phyloP scores from a whole-genome alignment of 2,329 filamentous ascomycete genomes.

The Dryadomyces quercivorus region DNA sequence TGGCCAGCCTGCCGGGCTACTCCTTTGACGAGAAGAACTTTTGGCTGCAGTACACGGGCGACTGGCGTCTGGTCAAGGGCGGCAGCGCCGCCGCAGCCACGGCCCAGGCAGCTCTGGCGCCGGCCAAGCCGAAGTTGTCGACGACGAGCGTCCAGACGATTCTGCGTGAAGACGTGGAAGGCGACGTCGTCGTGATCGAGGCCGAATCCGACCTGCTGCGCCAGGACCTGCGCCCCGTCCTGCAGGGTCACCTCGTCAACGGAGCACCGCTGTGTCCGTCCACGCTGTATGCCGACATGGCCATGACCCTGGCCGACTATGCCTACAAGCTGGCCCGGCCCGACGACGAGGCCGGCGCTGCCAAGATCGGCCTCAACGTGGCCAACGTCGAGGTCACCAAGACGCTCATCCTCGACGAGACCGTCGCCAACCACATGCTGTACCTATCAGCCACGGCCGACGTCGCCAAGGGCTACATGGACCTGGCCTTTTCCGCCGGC shows the following conservation, averaged over 20 bases:
- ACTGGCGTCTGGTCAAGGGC: constrained; percentile 63
- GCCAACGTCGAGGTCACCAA: constrained; percentile 56
- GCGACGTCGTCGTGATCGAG: constrained; percentile 44
- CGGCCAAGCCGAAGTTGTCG: constrained; percentile 42
- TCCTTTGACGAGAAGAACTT: constrained; percentile 64
- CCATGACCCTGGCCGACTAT: constrained; percentile 48
- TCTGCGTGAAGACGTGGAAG: constrained; percentile 48
- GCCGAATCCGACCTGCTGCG: constrained; percentile 56
- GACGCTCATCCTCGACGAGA: constrained; percentile 48
- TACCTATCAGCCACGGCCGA: constrained; percentile 49
- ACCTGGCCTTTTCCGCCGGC: constrained; percentile 46
- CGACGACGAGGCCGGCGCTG: constrained; percentile 27
- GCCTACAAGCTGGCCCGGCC: constrained; percentile 52
- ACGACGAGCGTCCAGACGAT: constrained; percentile 56
- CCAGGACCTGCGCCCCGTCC: constrained; percentile 46
- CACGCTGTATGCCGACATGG: constrained; percentile 35
- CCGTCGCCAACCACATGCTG: constrained; percentile 40
- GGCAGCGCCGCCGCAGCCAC: constrained; percentile 30
- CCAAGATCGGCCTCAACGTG: constrained; percentile 46
- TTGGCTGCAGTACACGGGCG: constrained; percentile 50
- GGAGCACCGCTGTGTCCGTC: constrained; percentile 55
- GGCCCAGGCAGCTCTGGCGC: constrained; percentile 17
- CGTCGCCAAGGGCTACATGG: constrained; percentile 38
- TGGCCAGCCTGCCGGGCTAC: constrained; percentile 57
- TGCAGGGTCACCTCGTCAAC: constrained; percentile 57